Evolutionary conservation across 768 basidiomycete genomes (phyloP).

Genomic region (Xerocomellus amylosporus): DNA sequence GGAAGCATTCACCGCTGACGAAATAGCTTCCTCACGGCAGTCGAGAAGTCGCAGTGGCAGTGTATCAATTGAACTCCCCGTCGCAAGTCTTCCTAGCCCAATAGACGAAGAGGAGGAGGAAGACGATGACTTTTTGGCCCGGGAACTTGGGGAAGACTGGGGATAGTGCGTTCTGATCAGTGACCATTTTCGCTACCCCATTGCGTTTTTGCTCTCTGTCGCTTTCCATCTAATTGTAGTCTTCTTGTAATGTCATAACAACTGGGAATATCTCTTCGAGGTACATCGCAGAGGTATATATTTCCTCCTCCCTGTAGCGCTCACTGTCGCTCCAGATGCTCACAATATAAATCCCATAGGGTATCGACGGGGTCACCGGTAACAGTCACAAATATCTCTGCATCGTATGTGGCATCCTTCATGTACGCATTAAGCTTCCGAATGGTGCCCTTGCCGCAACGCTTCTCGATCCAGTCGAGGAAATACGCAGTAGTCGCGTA

Average conservation of each 20-base stretch:
- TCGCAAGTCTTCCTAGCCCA: constrained; percentile 18
- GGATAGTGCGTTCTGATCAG: constrained; percentile 44
- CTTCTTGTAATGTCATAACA: constrained; percentile 18
- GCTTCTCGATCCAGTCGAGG: constrained; percentile 61
- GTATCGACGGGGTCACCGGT: constrained; percentile 51
- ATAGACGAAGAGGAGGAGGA: constrained; percentile 57
- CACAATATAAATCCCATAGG: constrained; percentile 59
- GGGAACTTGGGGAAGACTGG: constrained; percentile 74
- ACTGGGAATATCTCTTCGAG: constrained; percentile 3
- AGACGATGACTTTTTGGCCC: constrained; percentile 79
- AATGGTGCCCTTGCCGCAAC: constrained; percentile 52
- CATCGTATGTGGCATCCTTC: constrained; percentile 48
- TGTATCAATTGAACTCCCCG: constrained; percentile 7
- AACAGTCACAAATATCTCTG: constrained; percentile 48
- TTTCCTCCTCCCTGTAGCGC: not conserved
- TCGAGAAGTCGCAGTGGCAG: constrained; percentile 26
- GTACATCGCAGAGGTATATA: not conserved
- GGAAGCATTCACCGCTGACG: constrained; percentile 58
- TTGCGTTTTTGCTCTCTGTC: constrained; percentile 3
- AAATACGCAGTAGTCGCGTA: constrained; percentile 76
- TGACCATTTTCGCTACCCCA: not conserved
- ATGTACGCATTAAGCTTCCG: constrained; percentile 56
- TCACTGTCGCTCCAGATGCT: constrained; percentile 29
- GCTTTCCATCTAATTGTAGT: constrained; percentile 24
- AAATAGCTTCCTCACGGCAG: constrained; percentile 32